Conservation (phyloP, 306 rosid species). For the Medicago lupulina region DNA sequence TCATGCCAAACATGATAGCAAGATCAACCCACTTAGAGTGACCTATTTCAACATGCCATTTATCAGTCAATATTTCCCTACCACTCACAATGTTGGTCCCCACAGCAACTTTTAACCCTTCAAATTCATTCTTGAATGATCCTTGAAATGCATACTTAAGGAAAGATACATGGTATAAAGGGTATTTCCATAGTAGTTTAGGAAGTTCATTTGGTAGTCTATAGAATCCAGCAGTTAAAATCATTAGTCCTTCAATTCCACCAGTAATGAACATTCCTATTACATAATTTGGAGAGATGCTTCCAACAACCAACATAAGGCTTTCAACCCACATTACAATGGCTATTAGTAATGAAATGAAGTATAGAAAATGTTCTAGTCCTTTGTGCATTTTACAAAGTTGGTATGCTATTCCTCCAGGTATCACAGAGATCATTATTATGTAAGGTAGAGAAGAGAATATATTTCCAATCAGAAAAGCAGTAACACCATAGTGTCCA, state of each 20-base stretch:
- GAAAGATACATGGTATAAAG: constrained; percentile 57
- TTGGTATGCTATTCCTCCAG: constrained; percentile 60
- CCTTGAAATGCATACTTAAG: constrained; percentile 74
- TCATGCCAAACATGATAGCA: constrained; percentile 63
- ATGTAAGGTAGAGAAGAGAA: constrained; percentile 61
- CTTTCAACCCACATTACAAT: constrained; percentile 65
- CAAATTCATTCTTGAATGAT: constrained; percentile 67
- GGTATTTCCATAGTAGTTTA: constrained; percentile 57
- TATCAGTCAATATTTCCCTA: constrained; percentile 42
- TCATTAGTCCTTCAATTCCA: constrained; percentile 73
- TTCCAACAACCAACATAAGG: constrained; percentile 72
- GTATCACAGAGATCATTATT: constrained; percentile 56
- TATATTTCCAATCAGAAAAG: constrained; percentile 63
- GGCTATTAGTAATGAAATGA: constrained; percentile 44
- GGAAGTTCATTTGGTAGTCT: constrained; percentile 63
- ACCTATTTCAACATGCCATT: constrained; percentile 56
- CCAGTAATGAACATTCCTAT: constrained; percentile 69
- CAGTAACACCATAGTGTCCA: constrained; percentile 66
- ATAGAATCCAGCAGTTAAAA: constrained; percentile 65
- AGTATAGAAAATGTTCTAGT: constrained; percentile 48
- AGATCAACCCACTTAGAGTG: constrained; percentile 77
- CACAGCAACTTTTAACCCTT: constrained; percentile 38
- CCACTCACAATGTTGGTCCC: constrained; percentile 29
- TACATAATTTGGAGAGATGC: constrained; percentile 63
- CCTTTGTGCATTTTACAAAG: constrained; percentile 63